Conservation (phyloP, 228 moss, liverwort and hornwort species). For the Sphagnum fallax region DNA sequence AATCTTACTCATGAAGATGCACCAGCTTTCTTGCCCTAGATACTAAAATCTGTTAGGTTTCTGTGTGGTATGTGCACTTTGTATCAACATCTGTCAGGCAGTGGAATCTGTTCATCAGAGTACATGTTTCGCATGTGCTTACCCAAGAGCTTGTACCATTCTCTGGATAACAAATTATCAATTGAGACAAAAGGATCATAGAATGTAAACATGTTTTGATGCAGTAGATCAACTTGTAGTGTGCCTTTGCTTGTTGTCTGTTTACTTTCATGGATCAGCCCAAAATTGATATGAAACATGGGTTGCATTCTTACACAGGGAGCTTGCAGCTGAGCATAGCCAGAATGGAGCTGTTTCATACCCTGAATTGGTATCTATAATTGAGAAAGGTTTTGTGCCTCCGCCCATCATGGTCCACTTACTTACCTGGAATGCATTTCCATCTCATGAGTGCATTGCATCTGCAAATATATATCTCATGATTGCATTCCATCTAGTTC, state of each 20-base stretch:
- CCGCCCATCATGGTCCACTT: background rate
- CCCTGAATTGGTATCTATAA: conserved; percentile 35
- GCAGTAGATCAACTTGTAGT: too few species aligned
- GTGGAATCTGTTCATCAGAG: too few species aligned
- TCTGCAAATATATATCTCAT: background rate
- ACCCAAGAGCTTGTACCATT: background rate
- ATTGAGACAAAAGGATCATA: background rate
- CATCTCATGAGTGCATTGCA: background rate
- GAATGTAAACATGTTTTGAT: too few species aligned
- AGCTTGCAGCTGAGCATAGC: conserved; percentile 34
- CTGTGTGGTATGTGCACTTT: too few species aligned
- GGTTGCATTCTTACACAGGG: conserved; percentile 26
- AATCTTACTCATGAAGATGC: too few species aligned
- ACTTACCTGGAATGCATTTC: background rate
- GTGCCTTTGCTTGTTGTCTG: background rate
- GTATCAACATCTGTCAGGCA: too few species aligned
- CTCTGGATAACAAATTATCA: background rate
- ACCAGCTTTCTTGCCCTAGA: too few species aligned
- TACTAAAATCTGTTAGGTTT: too few species aligned
- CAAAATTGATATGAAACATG: background rate
- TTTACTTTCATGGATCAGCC: background rate
- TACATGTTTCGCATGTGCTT: background rate
- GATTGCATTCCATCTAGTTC: background rate
- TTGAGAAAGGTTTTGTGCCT: conserved; percentile 34
- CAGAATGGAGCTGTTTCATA: conserved; percentile 16